These are phyloP conservation scores for Leishmania mexicana DNA, from an alignment of 208 protist genomes.

Conservation along the genomic window DNA sequence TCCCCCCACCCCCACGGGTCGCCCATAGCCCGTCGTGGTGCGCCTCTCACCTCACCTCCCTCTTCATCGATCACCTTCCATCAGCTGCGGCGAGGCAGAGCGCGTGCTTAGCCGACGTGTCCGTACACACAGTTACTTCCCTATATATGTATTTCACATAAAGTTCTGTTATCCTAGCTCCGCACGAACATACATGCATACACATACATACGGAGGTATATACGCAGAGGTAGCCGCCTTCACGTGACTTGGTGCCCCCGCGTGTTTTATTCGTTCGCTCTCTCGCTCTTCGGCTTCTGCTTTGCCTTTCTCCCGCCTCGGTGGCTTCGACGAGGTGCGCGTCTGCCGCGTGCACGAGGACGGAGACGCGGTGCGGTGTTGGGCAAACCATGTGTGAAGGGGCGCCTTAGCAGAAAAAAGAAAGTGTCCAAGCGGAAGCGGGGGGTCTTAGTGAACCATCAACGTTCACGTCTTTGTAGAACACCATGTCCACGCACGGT, in stretches of 20 bases:
- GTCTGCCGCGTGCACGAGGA: not conserved
- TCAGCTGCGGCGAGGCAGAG: not conserved
- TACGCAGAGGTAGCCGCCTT: not conserved
- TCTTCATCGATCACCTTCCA: not conserved
- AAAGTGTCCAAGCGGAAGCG: not conserved
- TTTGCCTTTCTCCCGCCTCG: not conserved
- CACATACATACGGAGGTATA: not conserved
- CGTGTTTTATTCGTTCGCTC: not conserved
- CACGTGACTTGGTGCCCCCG: not conserved
- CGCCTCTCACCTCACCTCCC: not conserved
- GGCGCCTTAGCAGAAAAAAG: not conserved
- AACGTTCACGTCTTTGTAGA: not conserved
- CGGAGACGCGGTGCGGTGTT: not conserved
- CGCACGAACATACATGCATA: not conserved
- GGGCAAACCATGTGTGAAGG: not conserved
- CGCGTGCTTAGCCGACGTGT: not conserved
- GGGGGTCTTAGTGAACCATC: not conserved
- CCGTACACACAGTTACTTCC: not conserved
- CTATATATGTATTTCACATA: not conserved
- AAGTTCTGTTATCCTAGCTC: no score
- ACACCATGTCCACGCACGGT: slow-evolving; percentile 10
- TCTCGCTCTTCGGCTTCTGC: not conserved
- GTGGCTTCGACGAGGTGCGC: not conserved
- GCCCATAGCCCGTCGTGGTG: not conserved
- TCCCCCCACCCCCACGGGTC: not conserved